A percentile compares a stretch with the other conserved stretches of the same genome.
Evolutionary conservation across 2,329 filamentous ascomycete genomes (phyloP).

Genomic region (Sphaceloma murrayae): DNA sequence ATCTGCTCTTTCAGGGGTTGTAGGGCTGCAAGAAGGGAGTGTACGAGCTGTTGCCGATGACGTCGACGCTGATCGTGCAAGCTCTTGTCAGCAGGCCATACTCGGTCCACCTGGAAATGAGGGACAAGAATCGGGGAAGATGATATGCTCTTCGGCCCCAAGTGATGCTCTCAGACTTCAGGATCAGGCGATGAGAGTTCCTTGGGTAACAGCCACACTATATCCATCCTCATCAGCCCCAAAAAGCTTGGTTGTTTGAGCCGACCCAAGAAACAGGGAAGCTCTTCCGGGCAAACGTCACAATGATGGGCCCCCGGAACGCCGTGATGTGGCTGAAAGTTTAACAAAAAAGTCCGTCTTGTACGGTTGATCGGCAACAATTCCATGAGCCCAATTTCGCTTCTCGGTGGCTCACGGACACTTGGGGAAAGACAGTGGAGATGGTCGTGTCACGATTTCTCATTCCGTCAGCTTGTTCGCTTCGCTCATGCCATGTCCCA

Average conservation of each 20-base stretch:
- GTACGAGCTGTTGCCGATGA: constrained; percentile 7
- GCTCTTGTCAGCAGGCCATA: too few species aligned
- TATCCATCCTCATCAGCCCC: background rate
- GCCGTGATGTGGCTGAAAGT: background rate
- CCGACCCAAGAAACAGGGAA: constrained; percentile 14
- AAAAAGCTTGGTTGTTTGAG: constrained; percentile 10
- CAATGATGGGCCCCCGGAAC: background rate
- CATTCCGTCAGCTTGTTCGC: too few species aligned
- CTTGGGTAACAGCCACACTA: too few species aligned
- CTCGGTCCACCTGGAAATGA: too few species aligned
- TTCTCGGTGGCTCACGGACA: background rate
- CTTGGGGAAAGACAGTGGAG: too few species aligned
- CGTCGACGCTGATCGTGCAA: background rate
- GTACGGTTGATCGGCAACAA: constrained; percentile 13
- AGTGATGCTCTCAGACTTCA: too few species aligned
- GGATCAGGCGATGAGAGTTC: too few species aligned
- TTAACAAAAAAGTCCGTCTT: too few species aligned
- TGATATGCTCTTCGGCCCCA: background rate
- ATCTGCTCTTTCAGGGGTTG: background rate
- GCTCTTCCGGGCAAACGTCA: background rate
- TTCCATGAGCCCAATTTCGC: too few species aligned
- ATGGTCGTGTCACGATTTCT: too few species aligned
- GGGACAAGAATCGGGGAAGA: too few species aligned
- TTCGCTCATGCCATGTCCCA: background rate
- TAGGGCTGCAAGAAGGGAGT: constrained; percentile 1